These are phyloP conservation scores for Coccomyxa sp. DNA, from an alignment of 139 green algal species.

Conservation along the genomic window DNA sequence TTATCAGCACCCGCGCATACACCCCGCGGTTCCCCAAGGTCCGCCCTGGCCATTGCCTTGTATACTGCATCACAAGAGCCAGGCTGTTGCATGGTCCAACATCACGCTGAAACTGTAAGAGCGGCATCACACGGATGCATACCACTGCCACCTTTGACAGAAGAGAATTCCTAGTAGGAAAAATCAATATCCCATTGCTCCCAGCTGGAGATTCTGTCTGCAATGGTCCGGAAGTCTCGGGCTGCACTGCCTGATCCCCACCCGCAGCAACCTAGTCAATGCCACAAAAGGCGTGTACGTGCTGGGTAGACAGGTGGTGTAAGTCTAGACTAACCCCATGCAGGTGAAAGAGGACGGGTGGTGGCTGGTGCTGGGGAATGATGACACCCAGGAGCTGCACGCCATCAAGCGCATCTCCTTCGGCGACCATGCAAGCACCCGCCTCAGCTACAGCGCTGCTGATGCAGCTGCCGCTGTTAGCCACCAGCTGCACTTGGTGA, in stretches of 20 bases:
- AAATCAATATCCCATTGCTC: too few species aligned
- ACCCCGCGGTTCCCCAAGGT: conserved; percentile 82
- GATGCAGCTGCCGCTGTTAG: conserved; percentile 17
- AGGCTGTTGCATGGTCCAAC: too few species aligned
- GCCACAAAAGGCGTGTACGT: too few species aligned
- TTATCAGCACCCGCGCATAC: conserved; percentile 46
- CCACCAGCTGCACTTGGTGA: conserved; percentile 51
- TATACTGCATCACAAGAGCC: too few species aligned
- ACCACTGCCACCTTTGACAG: too few species aligned
- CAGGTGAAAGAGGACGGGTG: conserved; percentile 95
- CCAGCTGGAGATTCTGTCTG: too few species aligned
- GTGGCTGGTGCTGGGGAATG: conserved; percentile 82
- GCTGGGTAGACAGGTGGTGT: too few species aligned
- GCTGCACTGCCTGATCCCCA: not conserved
- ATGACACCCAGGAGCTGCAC: conserved; percentile 61
- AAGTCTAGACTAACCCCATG: conserved; percentile 6
- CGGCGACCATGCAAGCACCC: conserved; percentile 15
- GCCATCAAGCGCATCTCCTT: conserved; percentile 81
- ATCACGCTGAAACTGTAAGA: too few species aligned
- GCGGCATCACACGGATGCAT: too few species aligned
- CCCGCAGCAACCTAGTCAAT: not conserved
- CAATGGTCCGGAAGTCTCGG: too few species aligned
- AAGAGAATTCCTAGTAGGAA: too few species aligned
- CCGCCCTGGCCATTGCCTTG: conserved; percentile 1
- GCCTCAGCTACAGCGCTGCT: conserved; percentile 34